phyloP scores from a whole-genome alignment of 805 yeast genomes.

The Cyberlindnera petersonii region DNA sequence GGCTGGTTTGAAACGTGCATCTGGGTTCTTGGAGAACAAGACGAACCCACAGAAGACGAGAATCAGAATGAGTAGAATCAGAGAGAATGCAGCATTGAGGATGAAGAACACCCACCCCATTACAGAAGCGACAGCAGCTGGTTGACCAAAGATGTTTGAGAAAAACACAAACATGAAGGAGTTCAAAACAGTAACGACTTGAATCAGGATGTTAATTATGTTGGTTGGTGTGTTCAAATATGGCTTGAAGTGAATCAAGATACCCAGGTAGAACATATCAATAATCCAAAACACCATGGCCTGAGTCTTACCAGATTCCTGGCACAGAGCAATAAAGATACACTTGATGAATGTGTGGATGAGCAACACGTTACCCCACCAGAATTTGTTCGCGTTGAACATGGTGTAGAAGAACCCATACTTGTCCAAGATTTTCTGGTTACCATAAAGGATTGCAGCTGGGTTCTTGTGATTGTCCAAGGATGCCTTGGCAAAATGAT shows the following conservation, averaged over 20 bases:
- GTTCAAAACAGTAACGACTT: constrained; percentile 69
- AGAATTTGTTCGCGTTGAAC: constrained; percentile 76
- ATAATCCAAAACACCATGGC: constrained; percentile 70
- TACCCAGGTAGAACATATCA: constrained; percentile 66
- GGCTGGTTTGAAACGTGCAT: constrained; percentile 82
- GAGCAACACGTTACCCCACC: constrained; percentile 72
- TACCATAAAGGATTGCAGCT: constrained; percentile 83
- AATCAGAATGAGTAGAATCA: constrained; percentile 66
- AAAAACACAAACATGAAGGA: constrained; percentile 84
- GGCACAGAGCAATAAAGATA: constrained; percentile 73
- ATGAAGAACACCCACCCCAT: constrained; percentile 93
- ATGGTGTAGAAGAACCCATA: constrained; percentile 89
- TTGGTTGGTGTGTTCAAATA: constrained; percentile 83
- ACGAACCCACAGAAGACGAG: constrained; percentile 62
- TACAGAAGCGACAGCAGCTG: constrained; percentile 70
- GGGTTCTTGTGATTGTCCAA: constrained; percentile 64
- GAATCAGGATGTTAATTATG: constrained; percentile 65
- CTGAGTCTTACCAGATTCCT: constrained; percentile 77
- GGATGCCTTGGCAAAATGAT: constrained; percentile 59
- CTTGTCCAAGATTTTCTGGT: constrained; percentile 63
- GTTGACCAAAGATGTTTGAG: constrained; percentile 78
- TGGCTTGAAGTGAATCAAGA: constrained; percentile 63
- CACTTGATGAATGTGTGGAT: constrained; percentile 62
- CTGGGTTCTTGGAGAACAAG: constrained; percentile 77
- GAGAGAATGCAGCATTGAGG: constrained; percentile 83